These are phyloP conservation scores for Thelonectria rubi DNA, from an alignment of 2,329 filamentous ascomycete genomes.

Conservation along the genomic window DNA sequence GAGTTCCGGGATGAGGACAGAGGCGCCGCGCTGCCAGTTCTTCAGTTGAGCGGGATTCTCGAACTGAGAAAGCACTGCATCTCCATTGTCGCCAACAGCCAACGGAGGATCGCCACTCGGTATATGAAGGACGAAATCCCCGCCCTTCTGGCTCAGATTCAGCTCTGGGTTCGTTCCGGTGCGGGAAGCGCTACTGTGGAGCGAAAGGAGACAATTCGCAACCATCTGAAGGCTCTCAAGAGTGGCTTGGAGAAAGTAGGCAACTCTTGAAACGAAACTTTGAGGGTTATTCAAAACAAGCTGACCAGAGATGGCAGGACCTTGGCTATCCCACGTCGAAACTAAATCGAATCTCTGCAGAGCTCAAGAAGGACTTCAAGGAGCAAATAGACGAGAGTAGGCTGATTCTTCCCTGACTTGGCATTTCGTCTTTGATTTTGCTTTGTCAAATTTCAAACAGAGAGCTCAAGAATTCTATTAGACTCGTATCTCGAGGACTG, in stretches of 20 bases:
- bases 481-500: slow-evolving; percentile 16
- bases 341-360: slow-evolving; percentile 16
- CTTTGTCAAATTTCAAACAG: neutral
- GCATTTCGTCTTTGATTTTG: too few species aligned
- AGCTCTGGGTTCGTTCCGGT: slow-evolving; percentile 57
- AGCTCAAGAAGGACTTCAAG: slow-evolving; percentile 24
- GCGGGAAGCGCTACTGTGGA: slow-evolving; percentile 50
- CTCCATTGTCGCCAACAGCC: slow-evolving; percentile 54
- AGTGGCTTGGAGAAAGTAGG: slow-evolving; percentile 44
- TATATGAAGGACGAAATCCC: slow-evolving; percentile 55
- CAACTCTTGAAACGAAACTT: neutral
- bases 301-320: slow-evolving; percentile 42
- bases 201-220: slow-evolving; percentile 46
- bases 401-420: rapidly evolving
- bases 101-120: slow-evolving; percentile 46
- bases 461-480: neutral
- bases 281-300: neutral
- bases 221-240: slow-evolving; percentile 47
- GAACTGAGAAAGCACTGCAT: slow-evolving; percentile 55
- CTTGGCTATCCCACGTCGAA: neutral
- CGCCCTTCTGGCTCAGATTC: slow-evolving; percentile 50
- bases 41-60: slow-evolving; percentile 54
- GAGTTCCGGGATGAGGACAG: slow-evolving; percentile 42
- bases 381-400: slow-evolving; percentile 28
- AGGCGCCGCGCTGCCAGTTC: slow-evolving; percentile 41